Evolutionary conservation across 2,329 filamentous ascomycete genomes (phyloP).

Genomic region (Penicillium sp.): DNA sequence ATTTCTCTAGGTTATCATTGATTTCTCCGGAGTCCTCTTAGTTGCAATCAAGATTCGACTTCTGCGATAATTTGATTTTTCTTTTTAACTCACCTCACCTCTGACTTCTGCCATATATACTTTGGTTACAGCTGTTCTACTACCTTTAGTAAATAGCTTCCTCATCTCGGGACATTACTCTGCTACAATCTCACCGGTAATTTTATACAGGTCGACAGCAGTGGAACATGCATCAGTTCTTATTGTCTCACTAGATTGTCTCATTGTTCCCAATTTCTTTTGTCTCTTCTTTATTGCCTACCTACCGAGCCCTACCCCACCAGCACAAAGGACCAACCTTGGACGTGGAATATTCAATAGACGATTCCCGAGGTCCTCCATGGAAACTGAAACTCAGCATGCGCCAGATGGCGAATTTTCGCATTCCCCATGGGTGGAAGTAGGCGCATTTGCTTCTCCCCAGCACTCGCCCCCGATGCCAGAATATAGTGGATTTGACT

Average conservation of each 20-base stretch:
- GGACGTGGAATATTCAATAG: conserved; percentile 35
- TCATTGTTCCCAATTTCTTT: conserved; percentile 28
- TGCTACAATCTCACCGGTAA: conserved; percentile 18
- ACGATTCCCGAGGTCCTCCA: conserved; percentile 40
- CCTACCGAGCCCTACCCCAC: conserved; percentile 1
- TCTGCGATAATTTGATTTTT: conserved; percentile 25
- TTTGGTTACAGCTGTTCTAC: conserved; percentile 28
- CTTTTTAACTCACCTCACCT: conserved; percentile 33
- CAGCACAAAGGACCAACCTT: background rate
- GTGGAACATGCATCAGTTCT: conserved; percentile 53
- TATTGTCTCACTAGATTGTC: conserved; percentile 45
- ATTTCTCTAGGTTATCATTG: conserved; percentile 27
- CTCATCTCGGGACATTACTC: conserved; percentile 8
- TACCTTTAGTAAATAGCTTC: conserved; percentile 32
- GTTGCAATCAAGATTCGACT: conserved; percentile 27
- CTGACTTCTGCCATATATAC: conserved; percentile 24
- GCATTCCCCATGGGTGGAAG: conserved; percentile 48
- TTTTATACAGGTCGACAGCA: conserved; percentile 41
- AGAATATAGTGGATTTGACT: conserved; percentile 67
- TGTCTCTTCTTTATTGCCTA: conserved; percentile 21
- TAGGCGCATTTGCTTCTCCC: conserved; percentile 50
- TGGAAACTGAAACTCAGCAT: conserved; percentile 49
- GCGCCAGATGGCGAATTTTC: conserved; percentile 47
- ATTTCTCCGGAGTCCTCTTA: conserved; percentile 27
- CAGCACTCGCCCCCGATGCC: conserved; percentile 71